phyloP scores from a whole-genome alignment of 306 rosid species.

The Cucurbita pepo region DNA sequence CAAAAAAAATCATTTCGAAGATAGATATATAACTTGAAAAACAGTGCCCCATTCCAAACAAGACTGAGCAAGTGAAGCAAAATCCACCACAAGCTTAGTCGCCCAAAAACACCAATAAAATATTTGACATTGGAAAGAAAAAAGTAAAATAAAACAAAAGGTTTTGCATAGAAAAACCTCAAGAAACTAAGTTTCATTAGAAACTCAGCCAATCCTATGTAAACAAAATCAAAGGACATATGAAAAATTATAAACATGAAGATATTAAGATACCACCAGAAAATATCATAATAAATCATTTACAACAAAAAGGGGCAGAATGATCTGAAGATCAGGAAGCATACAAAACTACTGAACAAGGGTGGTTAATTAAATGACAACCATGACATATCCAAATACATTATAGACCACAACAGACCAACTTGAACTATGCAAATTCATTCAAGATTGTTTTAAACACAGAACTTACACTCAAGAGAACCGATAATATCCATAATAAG shows the following conservation, averaged over 20 bases:
- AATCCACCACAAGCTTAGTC: too few species aligned
- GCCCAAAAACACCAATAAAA: background rate
- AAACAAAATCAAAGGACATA: background rate
- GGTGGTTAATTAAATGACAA: background rate
- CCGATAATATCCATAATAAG: slow-evolving; percentile 78
- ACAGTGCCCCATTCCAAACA: too few species aligned
- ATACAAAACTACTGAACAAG: background rate
- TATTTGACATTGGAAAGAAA: background rate
- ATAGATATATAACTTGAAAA: too few species aligned
- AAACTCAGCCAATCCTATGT: background rate
- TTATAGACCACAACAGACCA: background rate
- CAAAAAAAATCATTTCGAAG: too few species aligned
- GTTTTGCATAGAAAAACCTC: background rate
- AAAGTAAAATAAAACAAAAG: background rate
- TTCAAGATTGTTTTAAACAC: background rate
- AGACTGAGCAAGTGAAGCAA: too few species aligned
- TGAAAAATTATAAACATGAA: background rate
- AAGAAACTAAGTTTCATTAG: background rate
- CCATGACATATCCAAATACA: background rate
- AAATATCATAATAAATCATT: background rate
- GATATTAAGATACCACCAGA: background rate
- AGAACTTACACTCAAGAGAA: slow-evolving; percentile 79
- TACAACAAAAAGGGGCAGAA: background rate
- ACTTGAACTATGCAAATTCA: background rate
- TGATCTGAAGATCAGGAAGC: background rate